A percentile compares a stretch with the other conserved stretches of the same genome.
Conservation (phyloP, 192 early-diverging fungal genomes). For the Dimargaris cristalligena region DNA sequence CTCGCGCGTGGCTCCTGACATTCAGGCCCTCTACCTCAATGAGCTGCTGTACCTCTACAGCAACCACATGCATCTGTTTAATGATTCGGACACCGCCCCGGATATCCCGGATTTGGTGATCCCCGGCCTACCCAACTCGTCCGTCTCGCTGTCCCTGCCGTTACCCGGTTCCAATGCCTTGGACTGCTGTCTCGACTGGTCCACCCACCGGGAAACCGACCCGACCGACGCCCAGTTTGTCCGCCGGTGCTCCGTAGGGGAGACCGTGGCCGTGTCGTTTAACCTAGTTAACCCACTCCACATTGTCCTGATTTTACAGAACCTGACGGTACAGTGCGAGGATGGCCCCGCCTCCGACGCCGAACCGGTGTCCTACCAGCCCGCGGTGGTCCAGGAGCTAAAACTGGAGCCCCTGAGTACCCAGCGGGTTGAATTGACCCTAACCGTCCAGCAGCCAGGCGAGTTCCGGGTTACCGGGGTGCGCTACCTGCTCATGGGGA, state of each 20-base stretch:
- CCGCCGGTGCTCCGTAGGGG: constrained; percentile 23
- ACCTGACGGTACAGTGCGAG: constrained; percentile 23
- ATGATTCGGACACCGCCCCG: neutral
- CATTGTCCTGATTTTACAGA: constrained; percentile 22
- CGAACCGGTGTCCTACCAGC: constrained; percentile 10
- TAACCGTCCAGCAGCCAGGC: constrained; percentile 28
- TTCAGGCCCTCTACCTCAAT: constrained; percentile 28
- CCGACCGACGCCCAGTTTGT: too few relatives aligned
- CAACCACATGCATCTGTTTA: constrained; percentile 11
- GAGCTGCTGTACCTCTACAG: constrained; percentile 27
- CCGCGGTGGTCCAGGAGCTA: constrained; percentile 16
- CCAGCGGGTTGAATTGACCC: constrained; percentile 20
- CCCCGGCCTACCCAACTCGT: constrained; percentile 33
- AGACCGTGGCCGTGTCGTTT: constrained; percentile 21
- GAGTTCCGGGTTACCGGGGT: constrained; percentile 54
- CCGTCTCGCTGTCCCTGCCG: constrained; percentile 12
- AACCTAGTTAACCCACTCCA: constrained; percentile 26
- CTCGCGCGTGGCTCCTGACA: constrained; percentile 22
- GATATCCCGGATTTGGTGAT: constrained; percentile 34
- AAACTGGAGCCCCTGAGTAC: constrained; percentile 22
- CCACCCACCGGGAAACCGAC: neutral
- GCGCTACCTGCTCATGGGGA: constrained; percentile 57
- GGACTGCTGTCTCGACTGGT: constrained; percentile 5
- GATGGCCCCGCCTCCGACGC: constrained; percentile 10
- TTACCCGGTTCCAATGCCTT: neutral